Base-by-base conservation (phyloP, 2,329 filamentous ascomycete genomes). In the Metarhizium album region DNA sequence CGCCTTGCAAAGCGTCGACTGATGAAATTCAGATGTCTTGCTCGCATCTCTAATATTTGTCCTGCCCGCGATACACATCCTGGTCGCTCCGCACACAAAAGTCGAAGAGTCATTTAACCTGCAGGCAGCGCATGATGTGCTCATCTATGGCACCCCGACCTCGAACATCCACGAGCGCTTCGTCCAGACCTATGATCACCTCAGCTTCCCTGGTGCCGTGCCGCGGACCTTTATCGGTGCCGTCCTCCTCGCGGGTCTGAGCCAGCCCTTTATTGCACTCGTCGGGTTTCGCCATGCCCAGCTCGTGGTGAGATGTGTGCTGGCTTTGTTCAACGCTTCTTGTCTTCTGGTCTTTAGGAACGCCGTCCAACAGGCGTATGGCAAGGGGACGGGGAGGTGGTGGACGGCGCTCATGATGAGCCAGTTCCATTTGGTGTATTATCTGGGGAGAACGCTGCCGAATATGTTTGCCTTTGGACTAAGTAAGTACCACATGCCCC, bases 51-150 rank as follows among this genome's bases (percentile, higher is more conserved):
- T 67, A 43, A 62, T 70, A 53, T 61, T 82, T 55, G 68, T 83
- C 47, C 72, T 90, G 52, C 85, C 87, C 1, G 65, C 74, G 2
- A 50, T 86, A 50, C 87, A 95, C 67, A 80, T 95, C 50, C 62
- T 82, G 54, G 65, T 82, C 23, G 82, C 90, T 11, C 93, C 93
- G 1, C 91, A 94, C 71, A 96, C 90, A 52, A 98, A 98, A 68
- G 93, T 98, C 53, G 93, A 98, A 67, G 93, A 98, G 69, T 97
- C 91, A 0, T 97, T 98, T 78, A 95, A 95, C 66, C 82, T 97
- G 52, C 93, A 98, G 67, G 93, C 93, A 5, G 79, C 83, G 3
- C 93, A 97, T 67, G 93, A 98, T 66, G 85, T 98, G 35, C 68
- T 95, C 53, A 78, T 79, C 37, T 89, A 93, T 64, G 90, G 90